Conservation (phyloP, 805 yeast species). For the Suhomyces prunicola region DNA sequence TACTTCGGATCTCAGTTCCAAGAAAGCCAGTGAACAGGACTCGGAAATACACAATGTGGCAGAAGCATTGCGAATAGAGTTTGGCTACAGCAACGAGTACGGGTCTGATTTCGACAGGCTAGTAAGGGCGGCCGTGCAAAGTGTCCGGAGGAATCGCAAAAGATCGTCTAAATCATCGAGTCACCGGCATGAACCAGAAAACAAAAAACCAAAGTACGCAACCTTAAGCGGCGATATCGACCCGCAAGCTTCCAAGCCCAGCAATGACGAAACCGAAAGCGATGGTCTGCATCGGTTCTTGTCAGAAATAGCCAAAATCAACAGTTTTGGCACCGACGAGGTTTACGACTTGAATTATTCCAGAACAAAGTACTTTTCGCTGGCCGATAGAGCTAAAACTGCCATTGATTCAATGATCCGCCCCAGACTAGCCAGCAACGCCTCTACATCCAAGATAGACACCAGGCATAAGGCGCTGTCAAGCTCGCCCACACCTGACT, state of each 20-base stretch:
- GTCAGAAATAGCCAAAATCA: conserved; percentile 33
- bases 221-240: background rate
- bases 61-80: conserved; percentile 70
- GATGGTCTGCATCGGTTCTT: conserved; percentile 17
- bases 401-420: conserved; percentile 48
- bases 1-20: conserved; percentile 55
- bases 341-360: conserved; percentile 33
- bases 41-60: conserved; percentile 78
- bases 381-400: conserved; percentile 40
- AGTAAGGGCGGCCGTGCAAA: conserved; percentile 90
- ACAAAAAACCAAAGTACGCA: background rate
- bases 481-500: background rate
- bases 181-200: conserved; percentile 7
- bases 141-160: conserved; percentile 84
- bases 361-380: conserved; percentile 23
- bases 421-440: conserved; percentile 24
- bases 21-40: conserved; percentile 93
- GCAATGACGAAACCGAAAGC: conserved; percentile 2
- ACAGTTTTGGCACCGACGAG: conserved; percentile 34
- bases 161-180: conserved; percentile 43
- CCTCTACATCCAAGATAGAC: background rate
- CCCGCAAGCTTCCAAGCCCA: background rate
- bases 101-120: conserved; percentile 79
- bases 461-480: background rate
- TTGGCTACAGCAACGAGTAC: conserved; percentile 58